Evolutionary conservation across 768 basidiomycete species (phyloP).

Genomic region (Xanthoconium stramineum): DNA sequence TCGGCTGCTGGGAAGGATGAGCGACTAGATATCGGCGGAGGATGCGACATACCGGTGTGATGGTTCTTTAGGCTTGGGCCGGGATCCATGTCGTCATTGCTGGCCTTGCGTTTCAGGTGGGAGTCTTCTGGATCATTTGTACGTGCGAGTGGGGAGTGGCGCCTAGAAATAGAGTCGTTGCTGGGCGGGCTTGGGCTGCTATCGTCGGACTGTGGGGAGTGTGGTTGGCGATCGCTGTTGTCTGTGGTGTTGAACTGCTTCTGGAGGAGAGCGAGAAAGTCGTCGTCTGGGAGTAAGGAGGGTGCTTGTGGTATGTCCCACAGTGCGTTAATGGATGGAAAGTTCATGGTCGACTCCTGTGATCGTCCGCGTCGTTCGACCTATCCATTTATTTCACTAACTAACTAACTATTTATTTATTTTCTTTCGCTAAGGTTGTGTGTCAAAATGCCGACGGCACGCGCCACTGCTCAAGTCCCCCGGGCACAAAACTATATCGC

Average conservation of each 20-base stretch:
- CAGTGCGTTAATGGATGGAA: slow-evolving; percentile 45
- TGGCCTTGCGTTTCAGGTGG: slow-evolving; percentile 75
- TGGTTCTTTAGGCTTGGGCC: slow-evolving; percentile 66
- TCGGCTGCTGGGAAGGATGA: slow-evolving; percentile 17
- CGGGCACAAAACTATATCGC: neutral
- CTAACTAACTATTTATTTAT: slow-evolving; percentile 11
- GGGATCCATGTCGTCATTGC: slow-evolving; percentile 56
- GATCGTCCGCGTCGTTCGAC: slow-evolving; percentile 1
- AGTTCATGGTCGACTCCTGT: slow-evolving; percentile 28
- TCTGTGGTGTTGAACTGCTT: slow-evolving; percentile 59
- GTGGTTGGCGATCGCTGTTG: slow-evolving; percentile 28
- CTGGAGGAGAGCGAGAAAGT: slow-evolving; percentile 73
- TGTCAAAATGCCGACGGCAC: slow-evolving; percentile 8
- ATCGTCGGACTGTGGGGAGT: slow-evolving; percentile 66
- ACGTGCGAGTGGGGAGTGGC: slow-evolving; percentile 18
- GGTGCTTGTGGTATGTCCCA: slow-evolving; percentile 66
- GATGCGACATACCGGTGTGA: slow-evolving; percentile 50
- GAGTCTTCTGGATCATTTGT: slow-evolving; percentile 43
- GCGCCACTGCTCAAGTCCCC: neutral
- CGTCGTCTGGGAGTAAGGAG: slow-evolving; percentile 60
- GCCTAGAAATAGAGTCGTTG: slow-evolving; percentile 27
- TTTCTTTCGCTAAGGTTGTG: slow-evolving; percentile 6
- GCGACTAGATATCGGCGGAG: neutral
- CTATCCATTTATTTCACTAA: slow-evolving; percentile 3
- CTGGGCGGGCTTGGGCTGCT: slow-evolving; percentile 77